Conservation (phyloP, 2,329 filamentous ascomycete species). For the Zymoseptoria ardabiliae region DNA sequence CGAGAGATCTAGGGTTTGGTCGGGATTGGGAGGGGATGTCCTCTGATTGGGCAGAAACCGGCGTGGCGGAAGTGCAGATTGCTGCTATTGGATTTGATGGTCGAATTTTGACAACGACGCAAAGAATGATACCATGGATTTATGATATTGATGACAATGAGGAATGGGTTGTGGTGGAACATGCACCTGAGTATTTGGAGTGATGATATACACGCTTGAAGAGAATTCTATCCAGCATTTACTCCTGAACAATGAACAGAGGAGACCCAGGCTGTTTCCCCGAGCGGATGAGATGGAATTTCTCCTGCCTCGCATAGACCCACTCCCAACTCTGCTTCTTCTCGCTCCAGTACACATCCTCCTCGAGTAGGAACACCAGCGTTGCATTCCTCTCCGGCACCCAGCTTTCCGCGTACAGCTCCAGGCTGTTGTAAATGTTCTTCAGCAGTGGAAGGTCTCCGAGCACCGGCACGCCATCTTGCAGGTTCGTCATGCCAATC, state of each 20-base stretch:
- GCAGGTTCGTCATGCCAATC: slow-evolving; percentile 18
- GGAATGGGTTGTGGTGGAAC: background rate
- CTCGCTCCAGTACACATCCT: slow-evolving; percentile 17
- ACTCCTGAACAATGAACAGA: background rate
- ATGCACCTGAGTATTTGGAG: background rate
- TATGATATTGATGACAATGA: background rate
- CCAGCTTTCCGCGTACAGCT: slow-evolving; percentile 15
- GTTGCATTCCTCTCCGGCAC: slow-evolving; percentile 13
- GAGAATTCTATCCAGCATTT: background rate
- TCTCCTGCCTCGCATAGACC: slow-evolving; percentile 17
- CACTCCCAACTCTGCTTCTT: slow-evolving; percentile 12
- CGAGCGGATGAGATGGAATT: slow-evolving; percentile 13
- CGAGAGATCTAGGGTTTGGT: too few relatives aligned
- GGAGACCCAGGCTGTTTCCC: background rate
- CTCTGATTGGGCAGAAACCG: background rate
- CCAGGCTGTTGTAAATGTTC: slow-evolving; percentile 16
- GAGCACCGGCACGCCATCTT: slow-evolving; percentile 13
- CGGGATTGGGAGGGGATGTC: too few relatives aligned
- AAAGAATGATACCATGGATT: background rate
- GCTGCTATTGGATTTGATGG: background rate
- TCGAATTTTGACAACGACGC: background rate
- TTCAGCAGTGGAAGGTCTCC: slow-evolving; percentile 15
- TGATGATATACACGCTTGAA: background rate
- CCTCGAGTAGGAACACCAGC: slow-evolving; percentile 14
- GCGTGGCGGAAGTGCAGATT: background rate